Evolutionary conservation across 78 protist genomes (phyloP).

Genomic region (Planoprotostelium fungivorum): DNA sequence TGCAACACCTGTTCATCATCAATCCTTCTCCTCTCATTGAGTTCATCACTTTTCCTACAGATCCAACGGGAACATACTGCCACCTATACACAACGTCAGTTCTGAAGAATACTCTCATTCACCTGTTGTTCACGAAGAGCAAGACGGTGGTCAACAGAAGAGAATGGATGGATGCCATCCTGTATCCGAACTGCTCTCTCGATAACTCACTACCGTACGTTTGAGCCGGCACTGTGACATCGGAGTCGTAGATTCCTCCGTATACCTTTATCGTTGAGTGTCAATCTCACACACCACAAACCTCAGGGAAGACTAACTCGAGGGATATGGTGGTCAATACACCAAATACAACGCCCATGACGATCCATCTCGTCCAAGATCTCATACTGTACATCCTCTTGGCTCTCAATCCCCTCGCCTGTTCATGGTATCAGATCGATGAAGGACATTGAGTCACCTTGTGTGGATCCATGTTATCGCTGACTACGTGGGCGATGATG

Average conservation of each 20-base stretch:
- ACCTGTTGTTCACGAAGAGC: background rate
- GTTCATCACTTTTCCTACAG: background rate
- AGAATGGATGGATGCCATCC: background rate
- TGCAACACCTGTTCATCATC: background rate
- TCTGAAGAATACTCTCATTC: too few relatives aligned
- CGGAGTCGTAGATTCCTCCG: background rate
- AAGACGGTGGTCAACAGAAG: background rate
- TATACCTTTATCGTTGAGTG: too few relatives aligned
- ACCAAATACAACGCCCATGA: background rate
- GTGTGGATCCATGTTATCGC: background rate
- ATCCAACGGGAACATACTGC: background rate
- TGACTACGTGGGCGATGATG: background rate
- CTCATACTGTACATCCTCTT: background rate
- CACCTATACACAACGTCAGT: too few relatives aligned
- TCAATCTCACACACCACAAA: too few relatives aligned
- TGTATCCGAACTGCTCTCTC: background rate
- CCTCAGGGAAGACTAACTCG: background rate
- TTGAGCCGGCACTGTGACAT: background rate
- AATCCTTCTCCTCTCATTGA: background rate
- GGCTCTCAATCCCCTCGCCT: background rate
- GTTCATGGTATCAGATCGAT: background rate
- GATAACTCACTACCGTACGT: background rate
- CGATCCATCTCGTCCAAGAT: background rate
- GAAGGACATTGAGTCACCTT: background rate
- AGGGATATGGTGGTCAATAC: background rate